Conservation (phyloP, 495 filamentous ascomycete genomes). For the Pyrenula massariospora region DNA sequence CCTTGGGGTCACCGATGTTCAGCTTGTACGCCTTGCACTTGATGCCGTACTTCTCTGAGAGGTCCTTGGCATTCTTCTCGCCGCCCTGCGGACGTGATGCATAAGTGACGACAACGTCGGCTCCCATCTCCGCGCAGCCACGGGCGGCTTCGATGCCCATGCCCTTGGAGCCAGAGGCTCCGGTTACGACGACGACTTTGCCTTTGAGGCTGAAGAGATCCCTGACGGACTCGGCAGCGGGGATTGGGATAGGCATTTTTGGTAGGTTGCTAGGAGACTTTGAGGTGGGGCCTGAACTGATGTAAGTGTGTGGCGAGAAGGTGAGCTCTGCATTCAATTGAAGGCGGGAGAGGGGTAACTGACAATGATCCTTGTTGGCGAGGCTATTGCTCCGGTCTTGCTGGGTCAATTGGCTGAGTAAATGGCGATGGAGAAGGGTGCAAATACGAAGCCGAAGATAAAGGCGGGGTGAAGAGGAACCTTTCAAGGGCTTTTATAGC, state of each 20-base stretch:
- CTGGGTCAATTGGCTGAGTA: not conserved
- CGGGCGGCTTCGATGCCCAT: constrained; percentile 68
- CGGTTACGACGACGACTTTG: constrained; percentile 61
- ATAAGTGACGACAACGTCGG: constrained; percentile 58
- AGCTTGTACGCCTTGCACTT: constrained; percentile 58
- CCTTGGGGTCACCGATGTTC: constrained; percentile 37
- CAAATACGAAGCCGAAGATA: not conserved
- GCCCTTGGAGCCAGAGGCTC: constrained; percentile 46
- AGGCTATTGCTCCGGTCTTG: not conserved
- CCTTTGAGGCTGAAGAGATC: constrained; percentile 64
- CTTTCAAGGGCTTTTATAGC: not conserved
- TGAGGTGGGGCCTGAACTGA: not conserved
- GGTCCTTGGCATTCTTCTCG: constrained; percentile 53
- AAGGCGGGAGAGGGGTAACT: not conserved
- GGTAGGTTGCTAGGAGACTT: no score
- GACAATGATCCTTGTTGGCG: not conserved
- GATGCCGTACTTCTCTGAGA: constrained; percentile 46
- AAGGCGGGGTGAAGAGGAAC: not conserved
- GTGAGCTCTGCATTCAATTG: not conserved
- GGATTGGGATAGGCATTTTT: constrained; percentile 36
- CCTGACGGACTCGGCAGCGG: constrained; percentile 41
- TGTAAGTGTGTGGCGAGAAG: not conserved
- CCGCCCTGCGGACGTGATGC: constrained; percentile 46
- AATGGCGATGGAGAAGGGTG: not conserved
- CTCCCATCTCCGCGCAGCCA: constrained; percentile 62